Evolutionary conservation across 2,329 filamentous ascomycete genomes (phyloP).

Genomic region (Sordariomycetes sp.): DNA sequence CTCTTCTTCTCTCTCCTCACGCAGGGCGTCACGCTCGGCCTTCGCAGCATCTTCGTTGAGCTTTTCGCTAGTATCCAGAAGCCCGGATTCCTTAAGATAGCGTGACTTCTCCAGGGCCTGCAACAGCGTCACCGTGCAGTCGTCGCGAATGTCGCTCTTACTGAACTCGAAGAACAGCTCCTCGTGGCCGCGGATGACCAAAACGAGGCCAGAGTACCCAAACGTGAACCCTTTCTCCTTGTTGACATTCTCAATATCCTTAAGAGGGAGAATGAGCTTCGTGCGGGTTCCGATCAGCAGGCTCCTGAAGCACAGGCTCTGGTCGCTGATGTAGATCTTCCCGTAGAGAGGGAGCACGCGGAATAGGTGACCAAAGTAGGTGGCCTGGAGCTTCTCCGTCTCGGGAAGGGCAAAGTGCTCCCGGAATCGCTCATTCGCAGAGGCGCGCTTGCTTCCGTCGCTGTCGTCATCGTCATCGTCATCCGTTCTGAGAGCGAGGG

Average conservation of each 20-base stretch:
- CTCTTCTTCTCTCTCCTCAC: conserved; percentile 38
- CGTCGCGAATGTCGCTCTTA: conserved; percentile 67
- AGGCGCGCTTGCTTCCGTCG: conserved; percentile 49
- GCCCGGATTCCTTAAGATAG: conserved; percentile 58
- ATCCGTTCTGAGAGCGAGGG: conserved; percentile 37
- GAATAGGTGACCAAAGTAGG: conserved; percentile 88
- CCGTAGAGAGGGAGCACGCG: conserved; percentile 86
- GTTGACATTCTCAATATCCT: conserved; percentile 83
- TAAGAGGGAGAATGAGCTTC: conserved; percentile 83
- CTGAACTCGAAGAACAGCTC: conserved; percentile 95
- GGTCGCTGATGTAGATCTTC: conserved; percentile 88
- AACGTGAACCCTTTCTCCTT: conserved; percentile 94
- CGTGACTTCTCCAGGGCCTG: conserved; percentile 64
- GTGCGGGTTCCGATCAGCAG: conserved; percentile 81
- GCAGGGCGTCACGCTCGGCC: conserved; percentile 68
- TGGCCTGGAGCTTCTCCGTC: conserved; percentile 73
- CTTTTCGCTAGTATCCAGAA: conserved; percentile 57
- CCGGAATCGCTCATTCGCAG: conserved; percentile 72
- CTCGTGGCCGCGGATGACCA: conserved; percentile 90
- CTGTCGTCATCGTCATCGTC: conserved; percentile 38
- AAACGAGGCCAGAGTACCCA: conserved; percentile 78
- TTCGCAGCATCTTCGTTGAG: conserved; percentile 64
- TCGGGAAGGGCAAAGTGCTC: conserved; percentile 83
- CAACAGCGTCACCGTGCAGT: conserved; percentile 75
- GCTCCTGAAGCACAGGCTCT: conserved; percentile 86